Conservation (phyloP, 2,329 filamentous ascomycete species). For the Coniochaeta pulveracea region DNA sequence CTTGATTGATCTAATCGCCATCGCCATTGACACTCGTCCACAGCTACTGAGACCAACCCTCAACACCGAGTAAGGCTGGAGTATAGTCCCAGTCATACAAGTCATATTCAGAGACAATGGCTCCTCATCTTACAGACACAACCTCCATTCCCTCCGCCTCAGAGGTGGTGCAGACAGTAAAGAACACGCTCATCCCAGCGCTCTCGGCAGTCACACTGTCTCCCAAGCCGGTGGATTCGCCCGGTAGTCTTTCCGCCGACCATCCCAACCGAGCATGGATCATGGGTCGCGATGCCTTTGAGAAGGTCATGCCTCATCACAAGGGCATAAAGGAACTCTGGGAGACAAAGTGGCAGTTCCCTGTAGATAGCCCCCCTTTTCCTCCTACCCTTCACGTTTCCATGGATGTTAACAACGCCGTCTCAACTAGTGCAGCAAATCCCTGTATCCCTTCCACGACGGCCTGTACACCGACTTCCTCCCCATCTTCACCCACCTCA, state of each 20-base stretch:
- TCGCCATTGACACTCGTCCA: too few relatives aligned
- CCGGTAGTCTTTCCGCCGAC: not conserved
- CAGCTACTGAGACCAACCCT: not conserved
- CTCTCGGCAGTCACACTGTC: too few relatives aligned
- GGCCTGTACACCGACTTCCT: constrained; percentile 56
- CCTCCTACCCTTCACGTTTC: too few relatives aligned
- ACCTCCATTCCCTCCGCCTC: too few relatives aligned
- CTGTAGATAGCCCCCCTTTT: constrained; percentile 38
- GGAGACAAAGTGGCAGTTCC: constrained; percentile 67
- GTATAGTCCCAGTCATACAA: not conserved
- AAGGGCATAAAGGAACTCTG: constrained; percentile 51
- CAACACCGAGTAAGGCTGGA: not conserved
- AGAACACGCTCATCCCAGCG: too few relatives aligned
- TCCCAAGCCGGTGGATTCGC: too few relatives aligned
- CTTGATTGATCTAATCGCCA: too few relatives aligned
- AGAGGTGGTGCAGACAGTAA: too few relatives aligned
- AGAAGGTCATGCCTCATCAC: constrained; percentile 41
- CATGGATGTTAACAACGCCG: too few relatives aligned
- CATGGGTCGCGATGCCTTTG: constrained; percentile 31
- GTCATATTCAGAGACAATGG: not conserved
- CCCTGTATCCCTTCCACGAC: constrained; percentile 68
- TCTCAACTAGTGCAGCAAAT: constrained; percentile 48
- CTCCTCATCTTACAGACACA: too few relatives aligned
- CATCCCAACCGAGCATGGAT: constrained; percentile 20
- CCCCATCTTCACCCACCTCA: constrained; percentile 54